phyloP scores from a whole-genome alignment of 768 basidiomycete species.

The Russula sp. region DNA sequence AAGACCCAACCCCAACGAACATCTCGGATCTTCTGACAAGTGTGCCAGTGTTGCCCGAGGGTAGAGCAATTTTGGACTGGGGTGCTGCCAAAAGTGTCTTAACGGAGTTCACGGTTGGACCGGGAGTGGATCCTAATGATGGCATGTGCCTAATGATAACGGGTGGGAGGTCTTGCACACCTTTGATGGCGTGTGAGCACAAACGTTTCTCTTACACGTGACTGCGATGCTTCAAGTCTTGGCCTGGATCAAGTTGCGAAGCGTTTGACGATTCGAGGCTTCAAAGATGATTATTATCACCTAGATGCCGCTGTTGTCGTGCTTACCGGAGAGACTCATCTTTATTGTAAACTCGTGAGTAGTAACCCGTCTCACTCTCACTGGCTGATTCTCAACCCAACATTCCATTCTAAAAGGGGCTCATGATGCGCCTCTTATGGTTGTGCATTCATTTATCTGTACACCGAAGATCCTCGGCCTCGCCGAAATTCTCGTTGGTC shows the following conservation, averaged over 20 bases:
- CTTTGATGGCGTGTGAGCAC: constrained; percentile 42
- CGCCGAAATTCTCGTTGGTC: constrained; percentile 35
- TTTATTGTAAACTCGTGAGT: constrained; percentile 43
- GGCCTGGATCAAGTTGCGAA: constrained; percentile 45
- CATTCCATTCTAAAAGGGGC: constrained; percentile 18
- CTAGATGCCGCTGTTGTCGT: constrained; percentile 41
- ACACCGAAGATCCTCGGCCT: constrained; percentile 34
- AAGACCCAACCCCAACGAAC: constrained; percentile 8
- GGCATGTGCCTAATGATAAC: constrained; percentile 37
- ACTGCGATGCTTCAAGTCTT: constrained; percentile 33
- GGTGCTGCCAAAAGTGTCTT: constrained; percentile 9
- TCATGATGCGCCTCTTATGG: constrained; percentile 29
- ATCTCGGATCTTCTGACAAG: constrained; percentile 4
- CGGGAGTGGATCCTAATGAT: constrained; percentile 29
- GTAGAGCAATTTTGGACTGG: constrained; percentile 10
- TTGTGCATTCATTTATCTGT: constrained; percentile 11
- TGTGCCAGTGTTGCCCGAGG: constrained; percentile 10
- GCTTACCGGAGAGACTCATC: constrained; percentile 43
- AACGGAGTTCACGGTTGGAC: background rate
- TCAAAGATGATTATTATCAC: constrained; percentile 41
- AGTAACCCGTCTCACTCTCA: constrained; percentile 28
- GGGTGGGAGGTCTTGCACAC: constrained; percentile 46
- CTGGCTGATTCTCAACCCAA: background rate
- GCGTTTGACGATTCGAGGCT: constrained; percentile 40
- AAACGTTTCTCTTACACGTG: background rate